Evolutionary conservation across 129 eudicot species (phyloP).

Genomic region (Arctium lappa): DNA sequence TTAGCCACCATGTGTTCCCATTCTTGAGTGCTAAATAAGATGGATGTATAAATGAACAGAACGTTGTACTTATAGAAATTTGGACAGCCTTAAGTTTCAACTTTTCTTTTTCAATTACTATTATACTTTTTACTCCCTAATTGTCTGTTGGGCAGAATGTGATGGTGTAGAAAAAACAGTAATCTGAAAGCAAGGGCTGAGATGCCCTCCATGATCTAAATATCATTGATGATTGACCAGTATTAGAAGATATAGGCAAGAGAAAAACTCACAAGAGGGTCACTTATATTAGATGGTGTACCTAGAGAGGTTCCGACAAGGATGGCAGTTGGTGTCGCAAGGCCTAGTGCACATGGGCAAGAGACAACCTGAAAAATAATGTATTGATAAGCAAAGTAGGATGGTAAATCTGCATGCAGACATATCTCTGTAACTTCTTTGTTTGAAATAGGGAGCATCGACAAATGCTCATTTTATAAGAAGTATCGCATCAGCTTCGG

Average conservation of each 20-base stretch:
- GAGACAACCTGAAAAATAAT: constrained; percentile 73
- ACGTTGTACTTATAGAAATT: too few relatives aligned
- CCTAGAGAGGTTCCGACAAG: constrained; percentile 97
- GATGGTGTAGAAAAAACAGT: not conserved
- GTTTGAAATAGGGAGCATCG: not conserved
- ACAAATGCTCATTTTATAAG: not conserved
- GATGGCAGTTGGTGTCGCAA: constrained; percentile 97
- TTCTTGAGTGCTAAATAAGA: not conserved
- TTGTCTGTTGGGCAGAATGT: not conserved
- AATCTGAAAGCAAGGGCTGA: not conserved
- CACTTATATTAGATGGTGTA: constrained; percentile 18
- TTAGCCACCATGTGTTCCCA: not conserved
- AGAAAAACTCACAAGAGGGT: not conserved
- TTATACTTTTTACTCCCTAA: not conserved
- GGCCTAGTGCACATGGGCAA: constrained; percentile 99
- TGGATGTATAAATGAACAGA: not conserved
- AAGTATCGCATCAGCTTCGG: not conserved
- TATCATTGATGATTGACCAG: not conserved
- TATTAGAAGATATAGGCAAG: not conserved
- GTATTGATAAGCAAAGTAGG: not conserved
- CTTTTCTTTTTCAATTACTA: not conserved
- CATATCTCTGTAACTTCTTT: not conserved
- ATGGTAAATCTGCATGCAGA: not conserved
- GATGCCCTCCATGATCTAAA: not conserved
- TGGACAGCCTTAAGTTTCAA: not conserved